Base-by-base conservation (phyloP, 2,329 filamentous ascomycete species). In the Penicillium rolfsii region DNA sequence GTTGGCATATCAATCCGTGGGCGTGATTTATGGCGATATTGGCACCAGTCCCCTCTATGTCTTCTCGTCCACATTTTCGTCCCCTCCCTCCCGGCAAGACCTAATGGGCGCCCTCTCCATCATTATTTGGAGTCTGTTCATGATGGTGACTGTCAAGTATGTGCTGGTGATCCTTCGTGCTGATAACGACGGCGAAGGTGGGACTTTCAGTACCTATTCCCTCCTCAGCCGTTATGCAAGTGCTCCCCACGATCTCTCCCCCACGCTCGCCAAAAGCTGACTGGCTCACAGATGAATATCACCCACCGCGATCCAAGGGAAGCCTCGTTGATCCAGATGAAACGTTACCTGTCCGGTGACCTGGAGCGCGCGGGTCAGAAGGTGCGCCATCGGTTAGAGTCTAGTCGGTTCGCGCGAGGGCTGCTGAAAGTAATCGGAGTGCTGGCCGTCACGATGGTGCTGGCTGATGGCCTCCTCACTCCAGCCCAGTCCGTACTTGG, bases 21-120 rank as follows among this genome's bases (percentile, higher is more conserved):
- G 52, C 14, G 52, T 55, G 0, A 55, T 55, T 33, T 55, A 55
- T 43, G 52, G 52, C 28, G 52, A 55, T 24, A 55, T 55, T n/a
- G 52, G 52, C 24, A 55, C 52, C n/a, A 55, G 52, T 35, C 52
- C 52, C 28, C 52, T 55, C n/a, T 55, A 55, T n/a, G 52, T 55
- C 52, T 55, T 43, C 40, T 55, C 52, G 0, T 55, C 52, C n/a
- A 55, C 52, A 2, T 55, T 55, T 8, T 33, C 16, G 11, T 43
- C 38, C n/a, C 38, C 26, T 43, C 52, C 52, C 19, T 43, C 38
- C 16, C 38, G 19, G 11, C 3, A 22, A 30, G 40, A 55, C 12
- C 38, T 55, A 3, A 7, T 55, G 4, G 52, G 52, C 1, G 52
- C 28, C 26, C 24, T 55, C 0, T 55, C 52, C 4, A 41, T 55